phyloP scores from a whole-genome alignment of 73 alveolate genomes.

The Paramecium bursaria region DNA sequence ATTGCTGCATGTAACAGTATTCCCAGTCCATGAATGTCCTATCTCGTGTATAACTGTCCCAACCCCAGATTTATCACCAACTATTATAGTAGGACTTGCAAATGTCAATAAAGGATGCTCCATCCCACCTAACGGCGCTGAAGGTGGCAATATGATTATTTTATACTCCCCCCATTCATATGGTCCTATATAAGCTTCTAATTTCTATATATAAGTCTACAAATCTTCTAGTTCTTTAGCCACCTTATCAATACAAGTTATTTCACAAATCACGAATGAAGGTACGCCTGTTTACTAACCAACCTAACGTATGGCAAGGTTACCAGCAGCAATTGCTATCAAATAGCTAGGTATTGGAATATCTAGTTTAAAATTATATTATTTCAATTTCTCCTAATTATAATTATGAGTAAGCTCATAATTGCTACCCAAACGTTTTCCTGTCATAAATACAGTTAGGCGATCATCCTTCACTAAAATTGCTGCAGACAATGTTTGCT shows the following conservation, averaged over 20 bases:
- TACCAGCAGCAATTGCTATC: slow-evolving; percentile 92
- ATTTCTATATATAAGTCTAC: slow-evolving; percentile 78
- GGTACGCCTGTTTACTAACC: slow-evolving; percentile 73
- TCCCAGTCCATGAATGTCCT: slow-evolving; percentile 99
- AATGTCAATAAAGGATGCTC: slow-evolving; percentile 98
- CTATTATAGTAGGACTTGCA: slow-evolving; percentile 95
- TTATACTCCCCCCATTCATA: slow-evolving; percentile 97
- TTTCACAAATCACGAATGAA: slow-evolving; percentile 59
- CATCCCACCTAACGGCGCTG: slow-evolving; percentile 99
- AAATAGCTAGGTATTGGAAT: slow-evolving; percentile 93
- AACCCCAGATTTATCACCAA: slow-evolving; percentile 95
- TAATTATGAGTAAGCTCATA: neutral
- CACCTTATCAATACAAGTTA: neutral
- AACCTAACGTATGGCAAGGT: too few species aligned
- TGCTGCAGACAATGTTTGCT: slow-evolving; percentile 81
- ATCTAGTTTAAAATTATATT: slow-evolving; percentile 76
- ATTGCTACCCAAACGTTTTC: slow-evolving; percentile 29
- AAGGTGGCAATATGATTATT: slow-evolving; percentile 96
- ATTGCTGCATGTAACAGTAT: slow-evolving; percentile 92
- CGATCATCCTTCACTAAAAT: slow-evolving; percentile 59
- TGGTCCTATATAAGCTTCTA: slow-evolving; percentile 89
- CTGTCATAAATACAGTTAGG: slow-evolving; percentile 75
- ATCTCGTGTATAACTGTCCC: slow-evolving; percentile 95
- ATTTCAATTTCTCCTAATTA: slow-evolving; percentile 38
- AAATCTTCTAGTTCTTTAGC: slow-evolving; percentile 75